Evolutionary conservation across 2,329 filamentous ascomycete species (phyloP).

Genomic region (Penicillium sp.): DNA sequence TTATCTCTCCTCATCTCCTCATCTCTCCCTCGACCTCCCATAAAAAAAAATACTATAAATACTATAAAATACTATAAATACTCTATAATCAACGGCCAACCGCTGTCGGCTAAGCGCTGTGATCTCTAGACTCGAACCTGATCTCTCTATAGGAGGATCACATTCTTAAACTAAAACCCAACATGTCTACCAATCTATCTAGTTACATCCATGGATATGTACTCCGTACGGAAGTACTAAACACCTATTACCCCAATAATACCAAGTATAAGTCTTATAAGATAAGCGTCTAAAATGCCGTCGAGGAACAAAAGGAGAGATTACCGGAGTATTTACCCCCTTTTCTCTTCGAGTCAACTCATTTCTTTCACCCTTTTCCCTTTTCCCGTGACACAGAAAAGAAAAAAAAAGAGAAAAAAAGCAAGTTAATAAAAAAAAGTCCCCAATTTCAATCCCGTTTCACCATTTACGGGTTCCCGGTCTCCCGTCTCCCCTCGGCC

Average conservation of each 20-base stretch:
- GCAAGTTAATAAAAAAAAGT: neutral
- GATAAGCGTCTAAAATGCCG: neutral
- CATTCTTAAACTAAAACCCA: neutral
- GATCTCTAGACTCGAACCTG: neutral
- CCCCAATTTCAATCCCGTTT: neutral
- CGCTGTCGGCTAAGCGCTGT: constrained; percentile 2
- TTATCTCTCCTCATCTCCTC: neutral
- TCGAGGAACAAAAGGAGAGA: neutral
- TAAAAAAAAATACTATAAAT: neutral
- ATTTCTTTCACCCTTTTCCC: neutral
- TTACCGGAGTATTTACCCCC: neutral
- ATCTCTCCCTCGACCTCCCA: neutral
- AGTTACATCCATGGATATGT: neutral
- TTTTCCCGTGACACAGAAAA: neutral
- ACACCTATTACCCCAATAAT: neutral
- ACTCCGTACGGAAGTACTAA: neutral
- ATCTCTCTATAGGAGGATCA: neutral
- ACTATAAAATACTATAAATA: neutral
- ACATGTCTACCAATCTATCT: too few relatives aligned
- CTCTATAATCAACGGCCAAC: neutral
- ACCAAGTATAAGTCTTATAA: neutral
- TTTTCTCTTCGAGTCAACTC: neutral
- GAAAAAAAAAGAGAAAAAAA: neutral
- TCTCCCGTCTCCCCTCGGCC: neutral
- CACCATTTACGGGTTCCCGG: neutral